Conservation (phyloP, 2,329 filamentous ascomycete genomes). For the Phialophora verrucosa region DNA sequence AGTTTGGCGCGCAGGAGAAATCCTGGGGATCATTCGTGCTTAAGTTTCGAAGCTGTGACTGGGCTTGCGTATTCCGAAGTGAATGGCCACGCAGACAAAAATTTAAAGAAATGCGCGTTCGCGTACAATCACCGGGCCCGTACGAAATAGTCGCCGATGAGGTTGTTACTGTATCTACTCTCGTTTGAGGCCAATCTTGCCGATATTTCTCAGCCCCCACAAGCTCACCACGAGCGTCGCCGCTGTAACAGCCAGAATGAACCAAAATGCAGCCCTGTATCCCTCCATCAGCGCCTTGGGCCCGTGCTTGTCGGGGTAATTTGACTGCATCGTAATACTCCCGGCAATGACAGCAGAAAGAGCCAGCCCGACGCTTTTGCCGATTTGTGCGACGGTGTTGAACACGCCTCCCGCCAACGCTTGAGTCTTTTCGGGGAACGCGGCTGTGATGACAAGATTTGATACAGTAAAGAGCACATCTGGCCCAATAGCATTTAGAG, state of each 20-base stretch:
- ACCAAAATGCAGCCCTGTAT: conserved; percentile 61
- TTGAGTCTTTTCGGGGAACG: conserved; percentile 62
- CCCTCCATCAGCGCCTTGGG: conserved; percentile 54
- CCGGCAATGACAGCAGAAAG: conserved; percentile 56
- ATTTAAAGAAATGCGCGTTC: background rate
- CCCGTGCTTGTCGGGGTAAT: conserved; percentile 36
- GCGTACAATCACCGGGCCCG: background rate
- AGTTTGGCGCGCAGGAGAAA: background rate
- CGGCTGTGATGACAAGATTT: conserved; percentile 58
- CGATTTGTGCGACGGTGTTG: conserved; percentile 64
- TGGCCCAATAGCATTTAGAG: conserved; percentile 39
- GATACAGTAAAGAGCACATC: conserved; percentile 61
- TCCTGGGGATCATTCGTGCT: background rate
- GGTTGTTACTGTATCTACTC: conserved; percentile 16
- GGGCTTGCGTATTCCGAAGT: background rate
- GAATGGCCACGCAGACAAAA: background rate
- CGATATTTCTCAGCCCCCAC: conserved; percentile 54
- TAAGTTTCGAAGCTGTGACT: background rate
- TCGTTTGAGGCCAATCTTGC: conserved; percentile 58
- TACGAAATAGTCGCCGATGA: background rate
- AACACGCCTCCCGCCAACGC: conserved; percentile 67
- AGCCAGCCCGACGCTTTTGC: conserved; percentile 60
- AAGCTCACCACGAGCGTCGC: conserved; percentile 43
- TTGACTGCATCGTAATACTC: conserved; percentile 47
- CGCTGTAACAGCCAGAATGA: conserved; percentile 54